Base-by-base conservation (phyloP, 2,329 filamentous ascomycete species). In the Fusarium hainanense region DNA sequence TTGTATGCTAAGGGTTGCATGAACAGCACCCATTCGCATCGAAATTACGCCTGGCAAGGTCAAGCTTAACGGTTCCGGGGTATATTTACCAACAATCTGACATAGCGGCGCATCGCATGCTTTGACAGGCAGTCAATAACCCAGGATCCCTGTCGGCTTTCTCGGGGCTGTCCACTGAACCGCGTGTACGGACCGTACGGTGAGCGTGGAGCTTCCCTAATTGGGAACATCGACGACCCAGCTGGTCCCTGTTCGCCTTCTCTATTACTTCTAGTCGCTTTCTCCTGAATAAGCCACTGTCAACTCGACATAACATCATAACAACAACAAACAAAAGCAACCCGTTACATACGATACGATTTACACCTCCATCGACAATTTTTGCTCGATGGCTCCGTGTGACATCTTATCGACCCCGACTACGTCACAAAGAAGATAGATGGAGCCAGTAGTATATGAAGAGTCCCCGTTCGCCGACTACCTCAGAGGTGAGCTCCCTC, bases 381-480 rank as follows among this genome's bases (percentile, higher is more conserved):
- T 63, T 58, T 69, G 50, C 71, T 75, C 75, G 66, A 78, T 77
- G 76, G 75, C 77, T 75, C 64, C 75, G 69, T 66, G 71, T 72
- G 69, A 73, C 65, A 66, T 50, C 67, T 58, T 66, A 69, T 72
- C 73, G 58, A 67, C 68, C 66, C 67, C 70, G 52, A 75, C 69
- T 66, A 74, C 74, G 66, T 71, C 69, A 75, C 73, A 72, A 54
- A 74, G 54, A 71, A 74, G 69, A 72, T 74, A 77, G 70, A 80
- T 98, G 94, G 94, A 97, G 87, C 89, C 92, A 77, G 86, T 97
- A 75, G 89, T 97, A 74, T 92, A 92, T 82, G 89, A 96, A 82
- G 90, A 94, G 82, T 92, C 93, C 79, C 94, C 94, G 75, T 86
- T 98, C 82, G 94, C 93, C 78, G 90, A 92, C 77, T 96, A 96